Percentiles rank a stretch among this genome's conserved stretches.
Conservation (phyloP, 768 basidiomycete genomes). For the Crepidotus variabilis region DNA sequence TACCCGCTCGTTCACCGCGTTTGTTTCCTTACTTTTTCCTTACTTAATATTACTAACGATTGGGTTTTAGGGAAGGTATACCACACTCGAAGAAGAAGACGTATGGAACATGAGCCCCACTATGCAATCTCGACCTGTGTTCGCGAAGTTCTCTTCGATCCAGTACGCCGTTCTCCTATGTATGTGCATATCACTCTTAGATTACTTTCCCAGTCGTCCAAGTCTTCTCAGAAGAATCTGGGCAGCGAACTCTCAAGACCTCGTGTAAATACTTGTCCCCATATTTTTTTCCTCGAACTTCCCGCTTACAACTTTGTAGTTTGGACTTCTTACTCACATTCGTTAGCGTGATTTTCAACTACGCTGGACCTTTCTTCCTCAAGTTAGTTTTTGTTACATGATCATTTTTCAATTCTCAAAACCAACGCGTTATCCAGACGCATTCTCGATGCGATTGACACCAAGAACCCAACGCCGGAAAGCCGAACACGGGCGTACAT, state of each 20-base stretch:
- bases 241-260: slow-evolving; percentile 43
- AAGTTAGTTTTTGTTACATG: slow-evolving; percentile 40
- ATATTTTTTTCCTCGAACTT: background rate
- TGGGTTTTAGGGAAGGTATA: slow-evolving; percentile 35
- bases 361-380: slow-evolving; percentile 81
- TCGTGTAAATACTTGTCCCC: slow-evolving; percentile 28
- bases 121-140: slow-evolving; percentile 62
- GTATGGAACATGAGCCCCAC: slow-evolving; percentile 72
- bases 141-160: slow-evolving; percentile 42
- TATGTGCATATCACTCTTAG: background rate
- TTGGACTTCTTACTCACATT: slow-evolving; percentile 68
- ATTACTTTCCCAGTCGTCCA: slow-evolving; percentile 23
- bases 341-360: slow-evolving; percentile 70
- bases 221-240: slow-evolving; percentile 41
- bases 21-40: slow-evolving; percentile 7
- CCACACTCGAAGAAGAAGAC: slow-evolving; percentile 65
- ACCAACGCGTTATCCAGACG: slow-evolving; percentile 24
- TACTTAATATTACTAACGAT: background rate
- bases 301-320: slow-evolving; percentile 22
- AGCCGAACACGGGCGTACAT: slow-evolving; percentile 64
- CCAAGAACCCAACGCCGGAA: slow-evolving; percentile 40
- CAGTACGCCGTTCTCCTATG: slow-evolving; percentile 21
- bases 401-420: background rate
- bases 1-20: slow-evolving; percentile 57
- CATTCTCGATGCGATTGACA: slow-evolving; percentile 57